These are phyloP conservation scores for Pyrenophora teres DNA, from an alignment of 2,329 filamentous ascomycete genomes.

Conservation along the genomic window DNA sequence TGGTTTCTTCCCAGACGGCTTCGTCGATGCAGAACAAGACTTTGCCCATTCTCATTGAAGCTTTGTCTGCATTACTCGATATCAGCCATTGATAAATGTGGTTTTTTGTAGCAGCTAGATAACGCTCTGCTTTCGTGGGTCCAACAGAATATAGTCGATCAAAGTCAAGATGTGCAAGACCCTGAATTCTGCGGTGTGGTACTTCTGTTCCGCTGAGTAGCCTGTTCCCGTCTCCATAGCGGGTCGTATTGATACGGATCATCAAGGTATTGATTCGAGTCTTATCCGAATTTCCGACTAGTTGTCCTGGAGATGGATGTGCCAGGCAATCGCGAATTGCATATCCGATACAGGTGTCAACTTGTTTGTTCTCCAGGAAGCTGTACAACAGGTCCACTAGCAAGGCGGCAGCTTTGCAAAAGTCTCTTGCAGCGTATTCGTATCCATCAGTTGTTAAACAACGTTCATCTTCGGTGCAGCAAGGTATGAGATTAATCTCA, in stretches of 20 bases:
- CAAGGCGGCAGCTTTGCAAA: background rate
- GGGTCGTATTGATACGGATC: constrained; percentile 13
- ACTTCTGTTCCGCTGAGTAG: constrained; percentile 10
- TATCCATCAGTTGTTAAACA: background rate
- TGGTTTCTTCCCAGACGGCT: background rate
- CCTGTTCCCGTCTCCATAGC: constrained; percentile 7
- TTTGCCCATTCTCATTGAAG: background rate
- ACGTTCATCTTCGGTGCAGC: constrained; percentile 12
- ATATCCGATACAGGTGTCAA: background rate
- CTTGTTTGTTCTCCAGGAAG: background rate
- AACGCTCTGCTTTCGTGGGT: background rate
- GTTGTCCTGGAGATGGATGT: background rate
- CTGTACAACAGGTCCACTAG: background rate
- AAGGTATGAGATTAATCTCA: constrained; percentile 15
- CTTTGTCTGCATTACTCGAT: background rate
- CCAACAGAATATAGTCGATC: constrained; percentile 13
- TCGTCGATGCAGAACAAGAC: background rate
- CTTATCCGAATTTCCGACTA: background rate
- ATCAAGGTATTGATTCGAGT: constrained; percentile 5
- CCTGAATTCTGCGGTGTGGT: constrained; percentile 16
- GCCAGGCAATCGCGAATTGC: background rate
- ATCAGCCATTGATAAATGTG: background rate
- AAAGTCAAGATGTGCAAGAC: constrained; percentile 15
- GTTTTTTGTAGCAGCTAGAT: background rate
- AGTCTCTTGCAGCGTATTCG: background rate